phyloP scores from a whole-genome alignment of 805 yeast genomes.

The Ogataea paraovalis region DNA sequence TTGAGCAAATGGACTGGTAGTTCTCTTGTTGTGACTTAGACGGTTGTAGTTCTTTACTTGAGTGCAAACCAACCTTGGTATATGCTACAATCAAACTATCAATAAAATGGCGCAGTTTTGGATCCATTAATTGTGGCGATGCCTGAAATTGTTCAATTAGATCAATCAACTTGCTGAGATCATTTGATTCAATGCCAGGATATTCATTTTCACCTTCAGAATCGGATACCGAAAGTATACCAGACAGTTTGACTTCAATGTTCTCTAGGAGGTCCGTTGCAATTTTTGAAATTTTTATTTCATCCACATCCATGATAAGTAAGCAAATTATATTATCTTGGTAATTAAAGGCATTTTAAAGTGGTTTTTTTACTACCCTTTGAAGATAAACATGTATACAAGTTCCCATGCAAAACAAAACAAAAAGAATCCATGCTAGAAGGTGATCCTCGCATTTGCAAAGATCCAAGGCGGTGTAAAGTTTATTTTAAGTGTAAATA shows the following conservation, averaged over 20 bases:
- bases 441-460: too few relatives aligned
- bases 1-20: constrained; percentile 7
- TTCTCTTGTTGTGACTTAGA: not conserved
- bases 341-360: too few relatives aligned
- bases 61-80: constrained; percentile 7
- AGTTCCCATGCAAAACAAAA: too few relatives aligned
- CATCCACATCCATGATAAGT: constrained; percentile 29
- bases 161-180: constrained; percentile 10
- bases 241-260: constrained; percentile 11
- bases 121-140: constrained; percentile 49
- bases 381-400: too few relatives aligned
- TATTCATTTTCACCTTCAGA: not conserved
- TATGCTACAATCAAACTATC: constrained; percentile 28
- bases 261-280: constrained; percentile 20
- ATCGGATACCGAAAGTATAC: not conserved
- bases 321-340: too few relatives aligned
- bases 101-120: constrained; percentile 33
- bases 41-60: not conserved
- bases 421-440: too few relatives aligned
- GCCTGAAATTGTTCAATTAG: constrained; percentile 49
- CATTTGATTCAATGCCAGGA: not conserved
- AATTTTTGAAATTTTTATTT: constrained; percentile 28
- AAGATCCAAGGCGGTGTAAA: too few relatives aligned
- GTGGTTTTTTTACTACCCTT: too few relatives aligned
- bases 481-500: too few relatives aligned